Percentiles rank a stretch among this genome's conserved stretches.
Conservation (phyloP, 495 filamentous ascomycete genomes). For the Pyronema omphalodes region DNA sequence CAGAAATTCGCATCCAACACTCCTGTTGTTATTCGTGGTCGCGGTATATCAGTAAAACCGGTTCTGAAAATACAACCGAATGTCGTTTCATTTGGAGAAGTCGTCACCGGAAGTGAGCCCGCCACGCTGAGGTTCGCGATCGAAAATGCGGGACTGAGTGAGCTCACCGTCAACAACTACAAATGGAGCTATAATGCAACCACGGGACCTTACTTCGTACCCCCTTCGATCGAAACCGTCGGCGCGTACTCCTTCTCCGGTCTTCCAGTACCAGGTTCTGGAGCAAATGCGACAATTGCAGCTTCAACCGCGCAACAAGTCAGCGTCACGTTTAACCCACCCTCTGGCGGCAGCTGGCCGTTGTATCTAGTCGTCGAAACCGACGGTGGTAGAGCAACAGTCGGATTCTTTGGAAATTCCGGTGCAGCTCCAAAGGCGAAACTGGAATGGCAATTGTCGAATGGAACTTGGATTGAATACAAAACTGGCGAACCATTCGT, state of each 20-base stretch:
- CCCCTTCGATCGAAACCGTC: neutral
- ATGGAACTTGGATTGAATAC: constrained; percentile 27
- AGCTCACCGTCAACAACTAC: constrained; percentile 10
- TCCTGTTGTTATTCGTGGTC: constrained; percentile 18
- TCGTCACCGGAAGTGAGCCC: constrained; percentile 12
- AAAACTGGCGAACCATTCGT: constrained; percentile 19
- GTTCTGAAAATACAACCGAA: constrained; percentile 20
- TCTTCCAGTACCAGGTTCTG: constrained; percentile 12
- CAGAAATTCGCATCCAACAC: constrained; percentile 16
- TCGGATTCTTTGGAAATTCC: constrained; percentile 24
- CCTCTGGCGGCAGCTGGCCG: constrained; percentile 18
- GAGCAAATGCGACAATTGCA: constrained; percentile 7
- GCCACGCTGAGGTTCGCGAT: constrained; percentile 13
- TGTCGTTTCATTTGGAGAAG: constrained; percentile 21
- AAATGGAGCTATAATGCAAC: constrained; percentile 13
- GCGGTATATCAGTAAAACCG: constrained; percentile 11
- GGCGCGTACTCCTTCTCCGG: constrained; percentile 24
- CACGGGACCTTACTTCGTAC: constrained; percentile 12
- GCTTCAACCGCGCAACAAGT: constrained; percentile 11
- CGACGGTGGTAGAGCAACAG: constrained; percentile 21
- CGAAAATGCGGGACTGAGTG: constrained; percentile 12
- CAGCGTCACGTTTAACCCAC: constrained; percentile 22
- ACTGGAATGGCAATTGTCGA: constrained; percentile 26
- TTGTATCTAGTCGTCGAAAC: constrained; percentile 22
- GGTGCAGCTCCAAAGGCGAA: constrained; percentile 21